Evolutionary conservation across 2,329 filamentous ascomycete genomes (phyloP), one percentile per base, ranked within the genome.

Genomic region (Parafenestella ontariensis): DNA sequence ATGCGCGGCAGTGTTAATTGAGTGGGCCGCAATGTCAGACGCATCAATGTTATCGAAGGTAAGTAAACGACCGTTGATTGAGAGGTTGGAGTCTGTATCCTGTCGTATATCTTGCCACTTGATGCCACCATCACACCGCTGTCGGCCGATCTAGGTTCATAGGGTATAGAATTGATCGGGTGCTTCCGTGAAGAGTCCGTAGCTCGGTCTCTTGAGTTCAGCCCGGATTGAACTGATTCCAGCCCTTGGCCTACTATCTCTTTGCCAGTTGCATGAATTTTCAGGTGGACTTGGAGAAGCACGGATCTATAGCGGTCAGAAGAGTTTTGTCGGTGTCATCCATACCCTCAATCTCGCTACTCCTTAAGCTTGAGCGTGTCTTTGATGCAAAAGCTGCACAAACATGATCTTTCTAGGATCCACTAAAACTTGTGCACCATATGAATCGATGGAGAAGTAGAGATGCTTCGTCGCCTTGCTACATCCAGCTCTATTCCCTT

Each of bases 71-170:
- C 60, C 60, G 18, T 37, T 53, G 33, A 49, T 17, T 54, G 54
- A 11, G 61, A 62, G 31, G 56, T 57, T 18, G 47, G 49, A 15
- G 40, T 47, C 29, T 42, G 37, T 9, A 49, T 33, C 9, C 51
- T 51, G 21, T 61, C 52, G 15, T 56, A 54, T 3, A 64, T 49
- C 43, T 56, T 46, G 9, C 78, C 77, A 13, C 76, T 77, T 26
- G 79, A 54, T 5, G 73, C 63, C 13, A 79, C 62, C 7, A 79
- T 44, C 36, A 77, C 66, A 1, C 78, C 77, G 33, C 73, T 69
- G 5, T 58, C 33, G 7, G 74, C 76, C 24, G 76, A 52, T 2
- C 55, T 59, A 15, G 71, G 62, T 10, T 78, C 50, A 49, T 78
- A 78, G 17, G 70, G 62, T 60, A 78, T 63, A 13, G 68, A 59